Evolutionary conservation across 2,329 filamentous ascomycete genomes (phyloP).

Genomic region (Seiridium cupressi): DNA sequence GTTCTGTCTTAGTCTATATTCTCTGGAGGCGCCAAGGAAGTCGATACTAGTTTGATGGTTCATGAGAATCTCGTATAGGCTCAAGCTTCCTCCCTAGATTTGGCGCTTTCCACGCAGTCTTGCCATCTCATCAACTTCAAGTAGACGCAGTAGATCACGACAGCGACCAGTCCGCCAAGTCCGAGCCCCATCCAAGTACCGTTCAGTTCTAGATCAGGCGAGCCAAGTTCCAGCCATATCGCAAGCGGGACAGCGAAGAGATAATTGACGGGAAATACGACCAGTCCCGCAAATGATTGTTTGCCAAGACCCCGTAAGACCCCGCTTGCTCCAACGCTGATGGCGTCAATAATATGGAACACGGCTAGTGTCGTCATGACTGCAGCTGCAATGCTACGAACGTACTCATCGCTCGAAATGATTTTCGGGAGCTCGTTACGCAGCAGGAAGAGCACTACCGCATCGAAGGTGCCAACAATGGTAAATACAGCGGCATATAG

Average conservation of each 20-base stretch:
- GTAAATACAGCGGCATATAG: constrained; percentile 32
- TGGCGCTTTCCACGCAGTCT: constrained; percentile 28
- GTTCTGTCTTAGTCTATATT: no score
- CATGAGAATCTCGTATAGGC: no score
- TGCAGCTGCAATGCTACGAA: constrained; percentile 25
- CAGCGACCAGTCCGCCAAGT: constrained; percentile 29
- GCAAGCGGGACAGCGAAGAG: constrained; percentile 35
- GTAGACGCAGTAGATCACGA: constrained; percentile 28
- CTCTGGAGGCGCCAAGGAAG: no score
- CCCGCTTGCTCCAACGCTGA: constrained; percentile 35
- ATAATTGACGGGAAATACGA: constrained; percentile 35
- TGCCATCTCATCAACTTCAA: constrained; percentile 30
- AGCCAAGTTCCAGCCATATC: constrained; percentile 35
- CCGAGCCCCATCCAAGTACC: constrained; percentile 34
- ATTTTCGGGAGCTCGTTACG: constrained; percentile 26
- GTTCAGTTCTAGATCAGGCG: constrained; percentile 26
- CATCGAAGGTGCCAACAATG: constrained; percentile 31
- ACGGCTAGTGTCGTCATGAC: constrained; percentile 29
- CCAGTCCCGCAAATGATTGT: constrained; percentile 34
- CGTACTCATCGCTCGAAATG: constrained; percentile 29
- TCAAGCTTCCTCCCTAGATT: constrained; percentile 8
- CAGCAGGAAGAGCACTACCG: constrained; percentile 27
- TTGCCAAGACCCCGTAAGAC: constrained; percentile 36
- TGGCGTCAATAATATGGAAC: constrained; percentile 33
- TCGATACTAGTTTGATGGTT: no score